Evolutionary conservation across 192 early-diverging fungal species (phyloP), one percentile per base, ranked within the genome.

Genomic region (Lobulomyces angularis): DNA sequence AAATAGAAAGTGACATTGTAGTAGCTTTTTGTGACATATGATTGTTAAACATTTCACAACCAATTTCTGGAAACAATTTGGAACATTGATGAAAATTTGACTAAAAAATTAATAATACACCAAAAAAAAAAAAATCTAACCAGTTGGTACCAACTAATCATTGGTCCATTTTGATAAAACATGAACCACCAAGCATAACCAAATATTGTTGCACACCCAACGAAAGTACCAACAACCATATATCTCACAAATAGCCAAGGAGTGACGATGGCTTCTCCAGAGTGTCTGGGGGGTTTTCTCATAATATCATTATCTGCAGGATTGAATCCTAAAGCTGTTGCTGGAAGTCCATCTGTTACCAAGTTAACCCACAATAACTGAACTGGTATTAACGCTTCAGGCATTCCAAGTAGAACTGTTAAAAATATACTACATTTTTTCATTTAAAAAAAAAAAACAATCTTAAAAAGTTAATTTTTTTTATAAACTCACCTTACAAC

Each of bases 181-280:
- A 98, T 82, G 61, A 89, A 96, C 88, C 89, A 96, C 92, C 95
- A 96, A 1, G 83, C 90, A 52, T 96, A 96, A 17, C 85, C 95
- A 79, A 88, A 88, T 12, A 96, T 81, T 28, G 92, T 95, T 3
- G 92, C 90, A 12, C 58, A 53, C 37, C 92, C 92, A 39, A 98
- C 95, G 48, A 91, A 96, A 8, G 65, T 69, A 50, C 92, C 92
- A 46, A 96, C 64, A 7, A 96, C 59, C 58, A 90, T 67, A 59
- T 98, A 98, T 48, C 95, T 79, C 63, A 95, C 64, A 57, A 96
- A 89, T 48, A 98, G 65, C 92, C 95, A 98, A 26, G 69, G 64
- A 25, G 83, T 86, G 14, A 98, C 88, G 37, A 98, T 76, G 7
- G 88, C 82, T 64, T 96, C 90, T 27, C 74, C 68, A 9, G 75